phyloP scores from a whole-genome alignment of 164 flowering plant species.

The Magnolia officinalis region DNA sequence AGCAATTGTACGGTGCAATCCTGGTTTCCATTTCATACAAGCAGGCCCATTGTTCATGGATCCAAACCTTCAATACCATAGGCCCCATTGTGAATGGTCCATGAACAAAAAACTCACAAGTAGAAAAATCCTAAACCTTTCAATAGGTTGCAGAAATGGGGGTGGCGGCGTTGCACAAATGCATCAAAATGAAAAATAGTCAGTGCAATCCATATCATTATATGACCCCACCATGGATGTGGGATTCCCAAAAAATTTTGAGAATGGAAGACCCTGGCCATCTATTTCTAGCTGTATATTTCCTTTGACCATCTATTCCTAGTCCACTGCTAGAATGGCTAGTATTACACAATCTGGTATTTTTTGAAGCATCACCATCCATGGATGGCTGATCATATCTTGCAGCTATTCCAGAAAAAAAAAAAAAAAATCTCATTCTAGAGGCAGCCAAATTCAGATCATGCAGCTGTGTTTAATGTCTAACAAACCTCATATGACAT shows the following conservation, averaged over 20 bases:
- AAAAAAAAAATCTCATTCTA: neutral
- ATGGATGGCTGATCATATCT: neutral
- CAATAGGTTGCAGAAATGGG: no score
- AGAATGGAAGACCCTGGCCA: neutral
- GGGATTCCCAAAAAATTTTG: neutral
- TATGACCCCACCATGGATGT: neutral
- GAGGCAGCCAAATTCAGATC: neutral
- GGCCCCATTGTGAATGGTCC: no score
- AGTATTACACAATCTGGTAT: no score
- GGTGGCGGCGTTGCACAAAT: neutral
- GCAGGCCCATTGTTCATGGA: no score
- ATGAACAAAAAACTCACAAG: no score
- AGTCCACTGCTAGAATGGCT: neutral
- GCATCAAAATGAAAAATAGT: neutral
- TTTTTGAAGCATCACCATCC: neutral
- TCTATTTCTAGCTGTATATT: neutral
- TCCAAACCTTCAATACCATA: no score
- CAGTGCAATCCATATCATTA: neutral
- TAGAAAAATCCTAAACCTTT: no score
- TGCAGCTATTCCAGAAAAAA: neutral
- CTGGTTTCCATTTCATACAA: no score
- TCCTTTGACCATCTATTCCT: neutral
- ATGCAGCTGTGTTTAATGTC: neutral
- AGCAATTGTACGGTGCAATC: no score
- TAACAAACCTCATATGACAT: conserved; percentile 95